Percentiles rank a stretch among this genome's conserved stretches.
Evolutionary conservation across 2,329 filamentous ascomycete genomes (phyloP).

Genomic region (Decorospora gaudefroyi): DNA sequence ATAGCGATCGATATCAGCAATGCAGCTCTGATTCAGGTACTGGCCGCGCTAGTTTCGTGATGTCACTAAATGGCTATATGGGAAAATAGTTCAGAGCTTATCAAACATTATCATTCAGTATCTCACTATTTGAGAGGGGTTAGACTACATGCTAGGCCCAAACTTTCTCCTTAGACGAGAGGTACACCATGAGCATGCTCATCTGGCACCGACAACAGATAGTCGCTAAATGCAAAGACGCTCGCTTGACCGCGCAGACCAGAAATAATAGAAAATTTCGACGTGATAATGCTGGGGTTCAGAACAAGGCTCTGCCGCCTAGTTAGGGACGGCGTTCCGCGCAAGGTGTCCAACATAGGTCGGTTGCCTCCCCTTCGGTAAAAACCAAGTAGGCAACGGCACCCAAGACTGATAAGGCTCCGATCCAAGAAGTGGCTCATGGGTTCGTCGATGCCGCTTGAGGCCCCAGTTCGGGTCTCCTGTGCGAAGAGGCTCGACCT

Average conservation of each 20-base stretch:
- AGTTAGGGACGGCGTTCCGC: conserved; percentile 23
- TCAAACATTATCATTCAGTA: conserved; percentile 13
- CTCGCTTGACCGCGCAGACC: too few species aligned
- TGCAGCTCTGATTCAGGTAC: conserved; percentile 31
- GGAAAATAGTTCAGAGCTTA: not conserved
- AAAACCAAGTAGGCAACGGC: conserved; percentile 20
- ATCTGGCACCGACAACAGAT: too few species aligned
- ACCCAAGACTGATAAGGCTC: conserved; percentile 35
- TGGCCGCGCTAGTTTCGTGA: conserved; percentile 7
- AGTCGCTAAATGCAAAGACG: too few species aligned
- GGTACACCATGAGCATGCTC: too few species aligned
- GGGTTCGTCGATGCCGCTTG: conserved; percentile 26
- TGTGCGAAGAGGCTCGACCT: conserved; percentile 19
- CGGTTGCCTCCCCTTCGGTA: conserved; percentile 27
- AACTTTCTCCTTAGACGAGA: conserved; percentile 2
- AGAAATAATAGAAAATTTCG: too few species aligned
- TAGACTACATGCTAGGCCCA: conserved; percentile 8
- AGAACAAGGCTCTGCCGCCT: not conserved
- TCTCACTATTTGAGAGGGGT: conserved; percentile 8
- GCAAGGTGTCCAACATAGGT: conserved; percentile 29
- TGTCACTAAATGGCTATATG: too few species aligned
- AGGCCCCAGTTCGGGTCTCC: conserved; percentile 35
- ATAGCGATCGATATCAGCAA: conserved; percentile 37
- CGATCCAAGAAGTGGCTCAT: conserved; percentile 28
- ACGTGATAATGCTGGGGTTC: conserved; percentile 1